phyloP scores from a whole-genome alignment of 768 basidiomycete species.

The Ramaria rubella region DNA sequence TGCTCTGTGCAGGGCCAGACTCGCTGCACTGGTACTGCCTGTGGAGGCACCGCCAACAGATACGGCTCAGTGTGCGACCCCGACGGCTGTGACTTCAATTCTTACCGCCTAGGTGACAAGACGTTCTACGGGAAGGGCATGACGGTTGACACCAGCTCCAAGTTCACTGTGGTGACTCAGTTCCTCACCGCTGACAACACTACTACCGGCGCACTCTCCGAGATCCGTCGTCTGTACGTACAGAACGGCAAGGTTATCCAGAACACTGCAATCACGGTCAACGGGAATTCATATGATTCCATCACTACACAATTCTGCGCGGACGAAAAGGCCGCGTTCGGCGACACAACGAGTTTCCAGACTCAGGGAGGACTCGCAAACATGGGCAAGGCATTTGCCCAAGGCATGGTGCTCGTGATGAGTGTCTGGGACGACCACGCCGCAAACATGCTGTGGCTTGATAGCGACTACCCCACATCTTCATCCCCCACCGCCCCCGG shows the following conservation, averaged over 20 bases:
- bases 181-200: constrained; percentile 44
- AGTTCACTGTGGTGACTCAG: constrained; percentile 54
- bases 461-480: constrained; percentile 40
- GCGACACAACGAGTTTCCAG: constrained; percentile 38
- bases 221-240: constrained; percentile 51
- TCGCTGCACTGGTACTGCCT: constrained; percentile 37
- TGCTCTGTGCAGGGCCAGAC: constrained; percentile 32
- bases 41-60: constrained; percentile 30
- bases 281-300: constrained; percentile 36
- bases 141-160: constrained; percentile 44
- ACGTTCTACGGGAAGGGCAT: constrained; percentile 42
- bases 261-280: constrained; percentile 43
- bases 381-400: constrained; percentile 29
- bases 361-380: constrained; percentile 35
- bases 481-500: constrained; percentile 31
- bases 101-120: constrained; percentile 46
- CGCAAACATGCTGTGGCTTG: constrained; percentile 53
- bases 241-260: constrained; percentile 46
- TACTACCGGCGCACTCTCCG: constrained; percentile 39
- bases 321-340: constrained; percentile 38
- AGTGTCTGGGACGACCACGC: constrained; percentile 50
- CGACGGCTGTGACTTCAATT: constrained; percentile 59
- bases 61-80: constrained; percentile 43
- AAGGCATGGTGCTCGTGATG: constrained; percentile 45
- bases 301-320: constrained; percentile 45